Evolutionary conservation across 306 rosid species (phyloP).

Genomic region (Elaeagnus macrophylla): DNA sequence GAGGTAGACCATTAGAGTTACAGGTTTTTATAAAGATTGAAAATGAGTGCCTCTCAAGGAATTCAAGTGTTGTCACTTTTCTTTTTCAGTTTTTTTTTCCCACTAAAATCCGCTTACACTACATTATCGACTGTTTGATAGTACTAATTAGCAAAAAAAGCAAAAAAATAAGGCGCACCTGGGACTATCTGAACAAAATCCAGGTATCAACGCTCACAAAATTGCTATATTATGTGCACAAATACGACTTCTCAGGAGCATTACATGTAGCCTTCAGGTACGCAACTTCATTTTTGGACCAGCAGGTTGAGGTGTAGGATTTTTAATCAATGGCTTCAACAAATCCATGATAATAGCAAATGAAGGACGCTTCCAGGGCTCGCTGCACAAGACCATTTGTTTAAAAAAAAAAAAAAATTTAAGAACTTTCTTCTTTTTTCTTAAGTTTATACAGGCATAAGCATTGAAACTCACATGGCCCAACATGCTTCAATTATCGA

Average conservation of each 20-base stretch:
- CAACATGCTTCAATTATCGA: constrained; percentile 84
- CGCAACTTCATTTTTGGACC: constrained; percentile 42
- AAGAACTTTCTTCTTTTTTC: background rate
- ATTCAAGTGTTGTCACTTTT: too few relatives aligned
- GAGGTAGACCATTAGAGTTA: too few relatives aligned
- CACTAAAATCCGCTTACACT: too few relatives aligned
- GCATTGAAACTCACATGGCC: constrained; percentile 68
- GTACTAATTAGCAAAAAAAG: background rate
- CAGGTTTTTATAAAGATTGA: too few relatives aligned
- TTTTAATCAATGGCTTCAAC: constrained; percentile 69
- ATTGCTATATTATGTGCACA: constrained; percentile 51
- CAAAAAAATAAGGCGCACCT: constrained; percentile 36
- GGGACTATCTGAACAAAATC: constrained; percentile 33
- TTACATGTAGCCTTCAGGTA: constrained; percentile 36
- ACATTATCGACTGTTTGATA: too few relatives aligned
- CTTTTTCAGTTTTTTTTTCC: too few relatives aligned
- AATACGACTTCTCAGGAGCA: constrained; percentile 24
- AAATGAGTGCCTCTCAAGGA: too few relatives aligned
- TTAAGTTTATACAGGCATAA: background rate
- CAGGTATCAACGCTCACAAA: constrained; percentile 40
- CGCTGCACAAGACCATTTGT: constrained; percentile 47
- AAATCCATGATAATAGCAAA: constrained; percentile 81
- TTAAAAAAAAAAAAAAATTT: constrained; percentile 7
- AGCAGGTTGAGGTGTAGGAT: constrained; percentile 60
- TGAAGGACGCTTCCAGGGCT: constrained; percentile 94